Evolutionary conservation across 352 stramenopile genomes (phyloP).

Genomic region (Phytopythium sindhum): DNA sequence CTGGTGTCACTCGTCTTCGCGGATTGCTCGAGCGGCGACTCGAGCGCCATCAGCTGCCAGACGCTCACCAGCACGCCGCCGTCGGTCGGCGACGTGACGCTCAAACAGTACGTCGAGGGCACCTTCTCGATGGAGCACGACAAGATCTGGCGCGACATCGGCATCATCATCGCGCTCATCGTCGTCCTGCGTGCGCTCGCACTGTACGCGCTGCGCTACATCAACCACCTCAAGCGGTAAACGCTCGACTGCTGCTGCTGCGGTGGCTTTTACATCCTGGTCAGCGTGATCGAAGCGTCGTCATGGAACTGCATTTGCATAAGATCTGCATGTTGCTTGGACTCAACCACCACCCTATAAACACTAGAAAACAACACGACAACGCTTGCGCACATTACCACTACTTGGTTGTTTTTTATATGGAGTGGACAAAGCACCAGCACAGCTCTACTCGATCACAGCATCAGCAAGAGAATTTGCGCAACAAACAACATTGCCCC

Average conservation of each 20-base stretch:
- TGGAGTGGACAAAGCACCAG: too few species aligned
- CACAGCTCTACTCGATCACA: too few species aligned
- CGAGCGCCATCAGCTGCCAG: slow-evolving; percentile 26
- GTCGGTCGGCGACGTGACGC: slow-evolving; percentile 22
- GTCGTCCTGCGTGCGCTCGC: slow-evolving; percentile 31
- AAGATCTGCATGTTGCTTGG: background rate
- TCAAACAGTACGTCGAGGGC: slow-evolving; percentile 48
- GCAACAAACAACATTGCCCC: too few species aligned
- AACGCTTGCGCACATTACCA: background rate
- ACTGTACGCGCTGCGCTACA: slow-evolving; percentile 37
- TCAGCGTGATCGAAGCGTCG: background rate
- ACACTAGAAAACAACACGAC: background rate
- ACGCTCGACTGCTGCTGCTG: background rate
- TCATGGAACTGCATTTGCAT: background rate
- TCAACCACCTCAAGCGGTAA: slow-evolving; percentile 44
- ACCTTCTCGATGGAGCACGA: slow-evolving; percentile 54
- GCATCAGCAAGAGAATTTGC: too few species aligned
- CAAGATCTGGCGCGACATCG: slow-evolving; percentile 35
- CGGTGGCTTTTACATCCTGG: background rate
- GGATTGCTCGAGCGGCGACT: slow-evolving; percentile 26
- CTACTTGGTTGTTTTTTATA: too few species aligned
- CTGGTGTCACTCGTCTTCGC: slow-evolving; percentile 33
- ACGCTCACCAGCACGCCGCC: slow-evolving; percentile 17
- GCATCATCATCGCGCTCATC: slow-evolving; percentile 29
- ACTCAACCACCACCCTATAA: background rate